These are phyloP conservation scores for Nicotiana benthamiana DNA, from an alignment of 257 asterid species.

Conservation along the genomic window DNA sequence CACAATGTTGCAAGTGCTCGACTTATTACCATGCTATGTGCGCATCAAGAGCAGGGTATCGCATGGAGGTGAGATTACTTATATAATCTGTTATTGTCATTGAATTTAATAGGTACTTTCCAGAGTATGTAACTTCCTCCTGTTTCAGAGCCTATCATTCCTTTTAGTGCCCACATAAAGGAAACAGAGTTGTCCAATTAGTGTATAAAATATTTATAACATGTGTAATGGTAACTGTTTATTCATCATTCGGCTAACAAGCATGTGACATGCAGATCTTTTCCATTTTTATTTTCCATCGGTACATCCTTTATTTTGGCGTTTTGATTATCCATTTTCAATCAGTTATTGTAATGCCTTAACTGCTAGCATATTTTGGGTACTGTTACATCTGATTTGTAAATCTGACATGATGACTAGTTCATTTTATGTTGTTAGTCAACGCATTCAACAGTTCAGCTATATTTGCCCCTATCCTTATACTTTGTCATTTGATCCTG, in stretches of 20 bases:
- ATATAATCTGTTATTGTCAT: background rate
- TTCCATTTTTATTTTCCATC: background rate
- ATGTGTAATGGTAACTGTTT: background rate
- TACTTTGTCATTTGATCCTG: conserved; percentile 4
- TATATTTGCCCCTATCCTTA: background rate
- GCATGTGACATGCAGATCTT: background rate
- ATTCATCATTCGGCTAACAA: background rate
- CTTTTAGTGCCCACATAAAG: background rate
- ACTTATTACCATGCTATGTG: conserved; percentile 94
- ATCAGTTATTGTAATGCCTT: background rate
- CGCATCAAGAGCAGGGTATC: conserved; percentile 94
- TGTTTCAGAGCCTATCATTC: background rate
- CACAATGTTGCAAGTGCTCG: conserved; percentile 92
- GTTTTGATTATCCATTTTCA: background rate
- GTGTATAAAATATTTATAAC: background rate
- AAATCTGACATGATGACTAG: background rate
- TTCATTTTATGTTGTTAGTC: background rate
- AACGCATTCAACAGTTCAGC: background rate
- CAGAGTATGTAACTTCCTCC: background rate
- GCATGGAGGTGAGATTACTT: conserved; percentile 80
- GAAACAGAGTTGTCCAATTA: background rate
- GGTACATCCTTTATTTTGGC: background rate
- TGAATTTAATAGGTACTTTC: background rate
- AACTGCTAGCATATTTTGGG: background rate
- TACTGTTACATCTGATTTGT: background rate